These are phyloP conservation scores for Eucalyptus regnans DNA, from an alignment of 345 rosid genomes.

Conservation along the genomic window DNA sequence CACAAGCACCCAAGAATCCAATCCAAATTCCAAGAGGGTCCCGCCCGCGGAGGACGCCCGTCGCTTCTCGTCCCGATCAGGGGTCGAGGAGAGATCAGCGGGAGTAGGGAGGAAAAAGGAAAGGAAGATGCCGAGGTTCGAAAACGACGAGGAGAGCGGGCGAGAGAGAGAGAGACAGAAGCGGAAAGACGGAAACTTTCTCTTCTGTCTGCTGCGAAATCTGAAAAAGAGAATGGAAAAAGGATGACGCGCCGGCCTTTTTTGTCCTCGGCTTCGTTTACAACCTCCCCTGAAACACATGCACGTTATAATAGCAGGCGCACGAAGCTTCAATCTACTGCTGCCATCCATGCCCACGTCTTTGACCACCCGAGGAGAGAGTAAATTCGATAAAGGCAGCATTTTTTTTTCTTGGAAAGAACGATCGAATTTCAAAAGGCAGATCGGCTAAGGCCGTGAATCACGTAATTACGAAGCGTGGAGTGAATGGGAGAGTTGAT, in stretches of 20 bases:
- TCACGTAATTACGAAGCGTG: neutral
- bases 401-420: neutral
- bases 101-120: neutral
- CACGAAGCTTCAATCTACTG: neutral
- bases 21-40: neutral
- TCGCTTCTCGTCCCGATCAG: neutral
- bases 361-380: neutral
- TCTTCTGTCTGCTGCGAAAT: neutral
- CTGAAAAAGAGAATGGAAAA: neutral
- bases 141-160: neutral
- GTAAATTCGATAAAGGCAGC: neutral
- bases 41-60: neutral
- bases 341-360: neutral
- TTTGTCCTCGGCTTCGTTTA: slow-evolving; percentile 16
- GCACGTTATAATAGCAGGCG: neutral
- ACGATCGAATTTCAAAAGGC: neutral
- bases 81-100: neutral
- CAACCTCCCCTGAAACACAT: neutral
- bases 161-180: neutral
- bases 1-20: neutral
- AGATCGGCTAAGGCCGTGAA: neutral
- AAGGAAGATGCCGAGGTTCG: neutral
- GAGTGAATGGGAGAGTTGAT: neutral
- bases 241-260: slow-evolving; percentile 1
- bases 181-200: neutral